Evolutionary conservation across 345 rosid genomes (phyloP).

Genomic region (Arabidopsis thaliana): DNA sequence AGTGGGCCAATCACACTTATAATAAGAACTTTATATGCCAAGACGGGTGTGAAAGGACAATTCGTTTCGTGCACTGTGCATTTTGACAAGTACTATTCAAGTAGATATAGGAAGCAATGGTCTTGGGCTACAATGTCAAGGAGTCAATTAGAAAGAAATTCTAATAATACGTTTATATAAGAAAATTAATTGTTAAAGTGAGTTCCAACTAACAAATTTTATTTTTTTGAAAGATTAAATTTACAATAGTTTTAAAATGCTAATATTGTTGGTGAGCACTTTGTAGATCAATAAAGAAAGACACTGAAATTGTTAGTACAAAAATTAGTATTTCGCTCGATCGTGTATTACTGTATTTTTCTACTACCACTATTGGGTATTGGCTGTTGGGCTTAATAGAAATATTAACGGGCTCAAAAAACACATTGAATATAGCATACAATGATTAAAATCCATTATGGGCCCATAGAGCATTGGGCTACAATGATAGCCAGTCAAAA

Average conservation of each 20-base stretch:
- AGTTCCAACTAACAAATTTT: too few relatives aligned
- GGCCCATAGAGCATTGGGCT: neutral
- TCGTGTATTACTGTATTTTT: neutral
- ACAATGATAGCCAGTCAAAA: neutral
- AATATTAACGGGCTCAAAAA: neutral
- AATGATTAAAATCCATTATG: neutral
- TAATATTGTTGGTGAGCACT: too few relatives aligned
- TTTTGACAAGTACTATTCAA: neutral
- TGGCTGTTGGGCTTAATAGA: neutral
- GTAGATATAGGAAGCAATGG: neutral
- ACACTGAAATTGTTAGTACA: too few relatives aligned
- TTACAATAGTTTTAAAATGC: too few relatives aligned
- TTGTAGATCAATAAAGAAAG: too few relatives aligned
- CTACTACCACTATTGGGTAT: neutral
- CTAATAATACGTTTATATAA: neutral
- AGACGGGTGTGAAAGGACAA: neutral
- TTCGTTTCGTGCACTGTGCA: neutral
- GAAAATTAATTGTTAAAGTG: too few relatives aligned
- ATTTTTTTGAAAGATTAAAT: too few relatives aligned
- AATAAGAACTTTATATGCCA: neutral
- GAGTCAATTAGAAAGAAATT: neutral
- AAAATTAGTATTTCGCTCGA: too few relatives aligned
- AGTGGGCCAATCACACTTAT: neutral
- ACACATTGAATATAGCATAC: neutral
- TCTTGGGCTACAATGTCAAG: neutral